Conservation (phyloP, 1,284 basidiomycete genomes). For the Psilocybe mexicana region DNA sequence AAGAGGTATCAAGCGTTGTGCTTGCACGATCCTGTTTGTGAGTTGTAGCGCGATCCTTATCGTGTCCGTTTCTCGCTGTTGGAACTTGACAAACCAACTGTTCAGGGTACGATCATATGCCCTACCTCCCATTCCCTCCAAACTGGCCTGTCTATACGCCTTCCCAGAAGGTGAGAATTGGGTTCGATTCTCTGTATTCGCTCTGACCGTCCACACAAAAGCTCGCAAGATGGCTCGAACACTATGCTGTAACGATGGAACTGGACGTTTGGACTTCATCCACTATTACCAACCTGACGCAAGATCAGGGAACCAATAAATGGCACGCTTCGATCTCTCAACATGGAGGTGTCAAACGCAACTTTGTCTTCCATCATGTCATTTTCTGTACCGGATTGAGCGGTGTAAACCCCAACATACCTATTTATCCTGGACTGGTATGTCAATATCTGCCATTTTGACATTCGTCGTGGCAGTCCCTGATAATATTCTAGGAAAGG, state of each 20-base stretch:
- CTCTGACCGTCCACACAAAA: conserved; percentile 21
- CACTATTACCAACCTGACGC: conserved; percentile 43
- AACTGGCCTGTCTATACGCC: conserved; percentile 66
- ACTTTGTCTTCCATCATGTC: conserved; percentile 56
- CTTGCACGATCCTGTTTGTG: conserved; percentile 54
- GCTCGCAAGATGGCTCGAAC: conserved; percentile 71
- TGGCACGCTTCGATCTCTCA: conserved; percentile 53
- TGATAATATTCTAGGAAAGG: conserved; percentile 34
- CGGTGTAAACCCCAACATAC: conserved; percentile 20
- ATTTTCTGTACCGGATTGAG: conserved; percentile 53
- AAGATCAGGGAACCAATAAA: conserved; percentile 42
- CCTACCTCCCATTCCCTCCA: conserved; percentile 58
- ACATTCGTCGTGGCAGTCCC: no score
- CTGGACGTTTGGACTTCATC: conserved; percentile 67
- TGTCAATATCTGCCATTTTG: not conserved
- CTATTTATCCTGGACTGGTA: conserved; percentile 30
- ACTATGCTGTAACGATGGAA: conserved; percentile 64
- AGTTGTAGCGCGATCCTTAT: conserved; percentile 8
- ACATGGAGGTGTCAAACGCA: conserved; percentile 40
- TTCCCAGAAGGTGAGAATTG: conserved; percentile 44
- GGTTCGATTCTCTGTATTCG: not conserved
- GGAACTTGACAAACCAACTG: no score
- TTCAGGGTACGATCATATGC: conserved; percentile 57
- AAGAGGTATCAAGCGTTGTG: conserved; percentile 60
- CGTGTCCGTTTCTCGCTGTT: not conserved